phyloP scores from a whole-genome alignment of 2,329 filamentous ascomycete genomes.

The Amauroascus verrucosus region DNA sequence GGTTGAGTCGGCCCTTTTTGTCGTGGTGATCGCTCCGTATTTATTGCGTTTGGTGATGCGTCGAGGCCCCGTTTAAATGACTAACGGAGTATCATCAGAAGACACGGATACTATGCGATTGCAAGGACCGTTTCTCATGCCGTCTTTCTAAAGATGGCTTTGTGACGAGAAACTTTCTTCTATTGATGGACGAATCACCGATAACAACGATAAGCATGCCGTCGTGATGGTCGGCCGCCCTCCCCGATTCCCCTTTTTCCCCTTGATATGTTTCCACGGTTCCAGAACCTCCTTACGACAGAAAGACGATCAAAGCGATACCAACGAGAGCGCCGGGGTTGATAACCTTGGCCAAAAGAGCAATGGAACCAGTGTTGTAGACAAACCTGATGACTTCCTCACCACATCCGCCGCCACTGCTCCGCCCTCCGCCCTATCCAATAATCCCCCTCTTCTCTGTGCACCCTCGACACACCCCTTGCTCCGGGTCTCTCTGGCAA shows the following conservation, averaged over 20 bases:
- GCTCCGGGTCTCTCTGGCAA: slow-evolving; percentile 10
- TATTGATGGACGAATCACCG: slow-evolving; percentile 2
- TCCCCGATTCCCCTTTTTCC: neutral
- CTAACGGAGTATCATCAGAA: too few species aligned
- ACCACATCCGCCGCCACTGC: neutral
- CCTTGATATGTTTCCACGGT: neutral
- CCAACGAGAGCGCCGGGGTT: neutral
- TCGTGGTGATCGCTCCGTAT: neutral
- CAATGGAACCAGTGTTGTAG: neutral
- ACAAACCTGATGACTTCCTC: neutral
- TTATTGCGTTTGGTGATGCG: too few species aligned
- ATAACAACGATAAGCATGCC: slow-evolving; percentile 9
- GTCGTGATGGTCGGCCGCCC: slow-evolving; percentile 6
- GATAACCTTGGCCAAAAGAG: neutral
- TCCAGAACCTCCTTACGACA: neutral
- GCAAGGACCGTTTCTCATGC: neutral
- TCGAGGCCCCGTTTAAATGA: neutral
- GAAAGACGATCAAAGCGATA: neutral
- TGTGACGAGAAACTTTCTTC: neutral
- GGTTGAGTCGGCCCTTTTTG: neutral
- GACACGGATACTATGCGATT: neutral
- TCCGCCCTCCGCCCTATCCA: neutral
- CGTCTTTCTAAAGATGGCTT: neutral
- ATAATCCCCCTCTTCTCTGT: neutral
- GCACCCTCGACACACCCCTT: neutral